phyloP scores from a whole-genome alignment of 2,329 filamentous ascomycete genomes.

The Colletotrichum lentis region DNA sequence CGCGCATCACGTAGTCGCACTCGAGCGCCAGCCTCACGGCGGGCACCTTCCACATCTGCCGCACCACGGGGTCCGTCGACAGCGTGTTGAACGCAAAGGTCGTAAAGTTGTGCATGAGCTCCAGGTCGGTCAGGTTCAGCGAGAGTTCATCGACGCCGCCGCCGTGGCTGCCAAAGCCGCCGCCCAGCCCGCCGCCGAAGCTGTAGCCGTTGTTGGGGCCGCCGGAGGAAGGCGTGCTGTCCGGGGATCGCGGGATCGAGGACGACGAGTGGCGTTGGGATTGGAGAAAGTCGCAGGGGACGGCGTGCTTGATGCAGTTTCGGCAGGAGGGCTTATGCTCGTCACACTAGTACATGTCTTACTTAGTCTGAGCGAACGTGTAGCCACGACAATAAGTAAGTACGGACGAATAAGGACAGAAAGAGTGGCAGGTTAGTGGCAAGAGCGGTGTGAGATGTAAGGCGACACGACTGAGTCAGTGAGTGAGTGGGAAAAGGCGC shows the following conservation, averaged over 20 bases:
- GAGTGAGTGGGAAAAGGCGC: not conserved
- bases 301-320: slow-evolving; percentile 44
- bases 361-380: not conserved
- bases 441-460: not conserved
- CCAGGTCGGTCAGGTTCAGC: slow-evolving; percentile 57
- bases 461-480: not conserved
- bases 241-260: slow-evolving; percentile 27
- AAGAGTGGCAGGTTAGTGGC: not conserved
- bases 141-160: slow-evolving; percentile 37
- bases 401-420: not conserved
- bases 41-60: slow-evolving; percentile 57
- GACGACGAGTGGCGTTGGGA: slow-evolving; percentile 33
- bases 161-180: slow-evolving; percentile 33
- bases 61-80: slow-evolving; percentile 51
- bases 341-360: slow-evolving; percentile 40
- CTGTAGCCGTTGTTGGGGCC: slow-evolving; percentile 16
- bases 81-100: slow-evolving; percentile 59
- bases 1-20: slow-evolving; percentile 59
- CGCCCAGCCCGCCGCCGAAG: slow-evolving; percentile 11
- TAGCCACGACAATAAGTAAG: not conserved
- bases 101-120: slow-evolving; percentile 63
- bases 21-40: slow-evolving; percentile 57
- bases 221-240: slow-evolving; percentile 13
- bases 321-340: slow-evolving; percentile 42
- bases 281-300: slow-evolving; percentile 43